Base-by-base conservation (phyloP, 2,329 filamentous ascomycete species). In the Endoconidiophora laricicola region DNA sequence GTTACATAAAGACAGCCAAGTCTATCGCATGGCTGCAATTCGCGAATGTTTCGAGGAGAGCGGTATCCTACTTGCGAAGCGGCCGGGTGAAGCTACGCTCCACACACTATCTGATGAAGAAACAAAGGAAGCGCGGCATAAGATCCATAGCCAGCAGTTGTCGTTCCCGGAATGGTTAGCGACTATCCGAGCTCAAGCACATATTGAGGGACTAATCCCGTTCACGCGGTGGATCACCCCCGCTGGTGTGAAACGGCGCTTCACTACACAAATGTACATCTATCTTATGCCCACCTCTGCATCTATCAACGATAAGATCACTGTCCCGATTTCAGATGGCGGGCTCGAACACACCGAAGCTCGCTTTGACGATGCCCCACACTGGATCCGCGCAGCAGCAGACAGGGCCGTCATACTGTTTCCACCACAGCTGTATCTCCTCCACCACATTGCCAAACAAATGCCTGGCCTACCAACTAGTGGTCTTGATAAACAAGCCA, bases 181-280 rank as follows among this genome's bases (percentile, higher is more conserved):
- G 44, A 61, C 60, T 1, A 68, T 76, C 43, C 78, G 74, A 6
- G 81, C 74, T 0, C 64, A 70, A 9, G 66, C 79, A 3, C 86
- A 46, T 23, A 12, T 49, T 76, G 80, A 80, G 1, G 69, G 71
- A 37, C 67, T 95, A 2, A 68, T 85, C 6, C 86, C 88, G 0
- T 95, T 94, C 60, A 94, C 88, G 0, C 77, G 86, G 49, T 96
- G 91, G 91, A 73, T 96, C 50, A 96, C 91, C 2, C 90, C 90
- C 0, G 64, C 69, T 0, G 78, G 75, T 54, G 68, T 81, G 1
- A 74, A 79, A 0, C 86, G 81, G 58, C 76, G 91, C 43, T 98
- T 93, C 66, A 86, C 84, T 0, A 95, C 90, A 0, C 88, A 95
- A 61, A 96, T 96, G 90, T 98, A 96, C 65, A 63, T 96, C 9